Evolutionary conservation across 768 basidiomycete genomes (phyloP).

Genomic region (Amanita rubescens): DNA sequence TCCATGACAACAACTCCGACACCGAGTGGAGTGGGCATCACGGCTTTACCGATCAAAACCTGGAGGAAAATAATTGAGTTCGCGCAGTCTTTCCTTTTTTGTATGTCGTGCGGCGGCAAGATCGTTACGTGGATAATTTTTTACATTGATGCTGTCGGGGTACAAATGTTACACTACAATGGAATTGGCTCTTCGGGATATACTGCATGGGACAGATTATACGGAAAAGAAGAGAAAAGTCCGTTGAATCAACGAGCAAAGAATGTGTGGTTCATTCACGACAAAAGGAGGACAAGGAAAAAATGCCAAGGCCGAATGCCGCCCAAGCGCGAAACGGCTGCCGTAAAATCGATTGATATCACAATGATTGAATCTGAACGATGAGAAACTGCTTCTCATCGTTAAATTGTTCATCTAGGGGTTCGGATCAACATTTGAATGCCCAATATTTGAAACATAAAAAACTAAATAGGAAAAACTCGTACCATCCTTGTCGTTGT

Average conservation of each 20-base stretch:
- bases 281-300: not conserved
- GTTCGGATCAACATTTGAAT: not conserved
- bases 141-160: not conserved
- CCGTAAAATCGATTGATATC: conserved; percentile 12
- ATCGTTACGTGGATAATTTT: not conserved
- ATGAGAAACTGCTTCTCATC: conserved; percentile 98
- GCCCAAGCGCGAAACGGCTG: not conserved
- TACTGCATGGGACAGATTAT: not conserved
- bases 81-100: not conserved
- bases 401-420: conserved; percentile 87
- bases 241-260: not conserved
- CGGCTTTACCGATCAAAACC: too few relatives aligned
- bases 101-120: not conserved
- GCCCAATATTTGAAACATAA: not conserved
- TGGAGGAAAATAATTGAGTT: not conserved
- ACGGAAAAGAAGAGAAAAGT: not conserved
- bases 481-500: conserved; percentile 95
- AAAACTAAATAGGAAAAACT: conserved; percentile 11
- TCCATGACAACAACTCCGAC: too few relatives aligned
- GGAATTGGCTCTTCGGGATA: not conserved
- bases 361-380: conserved; percentile 80
- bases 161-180: not conserved
- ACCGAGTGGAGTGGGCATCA: too few relatives aligned
- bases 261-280: not conserved
- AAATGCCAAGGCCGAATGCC: not conserved